Evolutionary conservation across 306 rosid species (phyloP), one percentile per base, ranked within the genome.

Genomic region (Senna tora): DNA sequence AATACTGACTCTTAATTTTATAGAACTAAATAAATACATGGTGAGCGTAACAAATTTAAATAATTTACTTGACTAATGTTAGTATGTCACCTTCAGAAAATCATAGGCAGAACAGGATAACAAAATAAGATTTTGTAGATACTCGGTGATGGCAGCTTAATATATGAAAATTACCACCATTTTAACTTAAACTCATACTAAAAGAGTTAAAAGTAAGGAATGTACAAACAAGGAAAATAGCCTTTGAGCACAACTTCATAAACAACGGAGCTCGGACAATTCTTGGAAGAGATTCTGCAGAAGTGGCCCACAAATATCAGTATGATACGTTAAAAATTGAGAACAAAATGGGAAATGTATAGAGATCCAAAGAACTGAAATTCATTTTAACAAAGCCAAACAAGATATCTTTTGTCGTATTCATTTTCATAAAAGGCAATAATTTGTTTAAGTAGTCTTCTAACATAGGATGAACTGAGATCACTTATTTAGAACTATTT

Each of bases 171-270:
- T 47, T 34, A 43, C 33, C 50, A 69, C 66, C 16, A 59, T 55
- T 61, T 59, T 54, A 76, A 74, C 25, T 72, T 54, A 71, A 38
- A 38, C 6, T 33, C 61, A 73, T 38, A 21, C 66, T 73, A 57
- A 36, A 80, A 79, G 84, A 82, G 79, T 72, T 79, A 69, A 59
- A 84, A 85, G 79, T 75, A 84, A 89, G 97, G 86, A 89, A 94
- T 87, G 98, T 91, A 89, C 98, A 91, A 91, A 91, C 98, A 94
- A 94, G 98, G 81, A 94, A 79, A 80, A 94, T 69, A 78, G 96
- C 82, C 84, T 88, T 87, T 79, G 89, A 75, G 75, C 84, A 72
- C 22, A 82, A 75, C 81, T 85, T 84, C 69, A 71, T 57, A 62
- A 88, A 82, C 67, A 67, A 52, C 61, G 87, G 81, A 80, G 83